Base-by-base conservation (phyloP, 805 yeast genomes). In the Monosporozyma siamensis region DNA sequence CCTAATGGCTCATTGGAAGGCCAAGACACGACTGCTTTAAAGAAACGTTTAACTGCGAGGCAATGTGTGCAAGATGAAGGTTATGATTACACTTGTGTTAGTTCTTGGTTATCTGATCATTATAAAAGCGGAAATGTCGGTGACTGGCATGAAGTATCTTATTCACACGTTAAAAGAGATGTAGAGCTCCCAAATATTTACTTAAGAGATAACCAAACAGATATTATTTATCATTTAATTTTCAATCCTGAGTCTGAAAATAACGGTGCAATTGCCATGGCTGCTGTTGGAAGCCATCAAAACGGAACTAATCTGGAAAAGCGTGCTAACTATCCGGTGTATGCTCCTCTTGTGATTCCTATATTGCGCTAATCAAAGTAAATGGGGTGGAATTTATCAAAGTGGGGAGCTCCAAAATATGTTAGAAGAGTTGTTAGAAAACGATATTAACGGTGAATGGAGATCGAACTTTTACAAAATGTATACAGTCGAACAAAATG, bases 1-100 rank as follows among this genome's bases (percentile, higher is more conserved):
- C 36, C 36, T 18, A 34, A 34, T 34, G 24, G 36, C 12, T 18
- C 24, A 18, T 34, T 34, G 12, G 24, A 34, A 34, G 36, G 23
- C 9, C 23, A 17, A 12, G 24, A 34, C 12, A 6, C 36, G 9
- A 34, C 36, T 12, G 7, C 22, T 34, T 20, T 34, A 9, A n/a
- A 12, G 24, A 34, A 20, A 20, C 7, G 36, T n/a, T 12, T 8
- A 6, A 17, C 9, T 20, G 24, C 23, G 18, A 12, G 21, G 6
- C 21, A 20, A 10, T n/a, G 24, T 12, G 20, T 12, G 14, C 10
- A 23, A 15, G 24, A 34, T 34, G 27, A 25, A 25, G 27, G 27
- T 25, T 25, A 25, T 25, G 27, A 25, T 25, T n/a, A 25, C 27
- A 25, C n/a, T 25, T 25, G 27, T 25, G 27, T 25, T 25, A 5